A percentile compares a stretch with the other conserved stretches of the same genome.
Conservation (phyloP, 2,329 filamentous ascomycete species). For the Juglanconis juglandina region DNA sequence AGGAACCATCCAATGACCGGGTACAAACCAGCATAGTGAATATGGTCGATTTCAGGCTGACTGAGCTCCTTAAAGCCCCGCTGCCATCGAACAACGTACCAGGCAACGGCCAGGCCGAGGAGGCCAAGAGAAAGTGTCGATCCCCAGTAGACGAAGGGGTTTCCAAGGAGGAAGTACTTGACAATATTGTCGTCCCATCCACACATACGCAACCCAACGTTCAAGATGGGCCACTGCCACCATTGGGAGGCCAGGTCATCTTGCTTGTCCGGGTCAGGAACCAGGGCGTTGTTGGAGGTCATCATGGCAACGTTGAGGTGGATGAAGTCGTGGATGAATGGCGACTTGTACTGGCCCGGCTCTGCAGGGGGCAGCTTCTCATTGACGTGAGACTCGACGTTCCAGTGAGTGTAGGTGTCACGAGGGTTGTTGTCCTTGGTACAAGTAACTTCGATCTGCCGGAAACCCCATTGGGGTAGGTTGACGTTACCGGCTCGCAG, state of each 20-base stretch:
- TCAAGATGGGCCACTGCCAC: constrained; percentile 97
- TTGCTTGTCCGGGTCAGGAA: constrained; percentile 97
- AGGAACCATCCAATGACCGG: constrained; percentile 91
- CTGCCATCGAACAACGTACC: constrained; percentile 94
- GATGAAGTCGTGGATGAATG: constrained; percentile 96
- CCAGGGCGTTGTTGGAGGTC: constrained; percentile 98
- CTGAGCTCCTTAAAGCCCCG: constrained; percentile 85
- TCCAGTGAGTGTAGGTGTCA: constrained; percentile 98
- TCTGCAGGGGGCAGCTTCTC: constrained; percentile 86
- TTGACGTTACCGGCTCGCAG: constrained; percentile 93
- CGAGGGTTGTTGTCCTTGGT: constrained; percentile 87
- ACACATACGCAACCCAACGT: constrained; percentile 97
- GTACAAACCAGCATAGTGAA: constrained; percentile 91
- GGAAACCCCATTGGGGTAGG: constrained; percentile 98
- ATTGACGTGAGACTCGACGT: constrained; percentile 92
- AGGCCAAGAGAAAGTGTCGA: constrained; percentile 75
- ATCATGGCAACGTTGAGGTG: constrained; percentile 99
- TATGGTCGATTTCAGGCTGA: constrained; percentile 79
- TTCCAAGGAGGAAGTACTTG: constrained; percentile 98
- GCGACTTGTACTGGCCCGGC: constrained; percentile 89
- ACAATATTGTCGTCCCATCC: constrained; percentile 93
- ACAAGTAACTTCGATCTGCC: constrained; percentile 97
- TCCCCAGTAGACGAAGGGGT: constrained; percentile 94
- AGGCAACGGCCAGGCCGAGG: constrained; percentile 69
- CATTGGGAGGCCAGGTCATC: constrained; percentile 94